These are phyloP conservation scores for Amylocystis lapponica DNA, from an alignment of 768 basidiomycete genomes.

Conservation along the genomic window DNA sequence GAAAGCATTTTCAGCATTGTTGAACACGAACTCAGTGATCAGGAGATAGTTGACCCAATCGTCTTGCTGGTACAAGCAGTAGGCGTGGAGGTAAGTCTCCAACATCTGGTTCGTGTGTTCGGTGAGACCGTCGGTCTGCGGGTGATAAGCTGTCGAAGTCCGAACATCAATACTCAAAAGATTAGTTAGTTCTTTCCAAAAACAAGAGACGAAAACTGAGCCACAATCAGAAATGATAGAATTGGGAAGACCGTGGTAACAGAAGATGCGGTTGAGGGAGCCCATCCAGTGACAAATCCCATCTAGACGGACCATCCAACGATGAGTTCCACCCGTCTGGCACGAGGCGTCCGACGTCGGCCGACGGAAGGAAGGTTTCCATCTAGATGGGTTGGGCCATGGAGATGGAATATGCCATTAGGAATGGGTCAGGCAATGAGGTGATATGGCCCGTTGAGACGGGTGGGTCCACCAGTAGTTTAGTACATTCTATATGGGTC, in stretches of 20 bases:
- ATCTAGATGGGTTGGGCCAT: no score
- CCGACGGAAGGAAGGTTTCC: no score
- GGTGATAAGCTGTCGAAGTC: constrained; percentile 36
- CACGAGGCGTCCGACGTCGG: no score
- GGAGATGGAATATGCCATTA: no score
- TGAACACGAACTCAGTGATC: constrained; percentile 35
- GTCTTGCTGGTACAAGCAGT: constrained; percentile 33
- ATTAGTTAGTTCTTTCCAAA: constrained; percentile 4
- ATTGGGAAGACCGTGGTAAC: constrained; percentile 13
- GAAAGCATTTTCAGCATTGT: constrained; percentile 28
- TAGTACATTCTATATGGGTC: no score
- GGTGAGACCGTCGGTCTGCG: constrained; percentile 34
- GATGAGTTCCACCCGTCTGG: no score
- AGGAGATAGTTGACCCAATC: constrained; percentile 35
- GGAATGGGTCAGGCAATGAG: no score
- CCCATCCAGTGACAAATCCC: no score
- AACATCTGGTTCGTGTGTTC: constrained; percentile 35
- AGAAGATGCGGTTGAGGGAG: constrained; percentile 8
- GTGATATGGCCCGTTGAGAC: no score
- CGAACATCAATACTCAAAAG: constrained; percentile 3
- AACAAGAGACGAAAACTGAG: constrained; percentile 3
- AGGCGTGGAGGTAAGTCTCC: constrained; percentile 32
- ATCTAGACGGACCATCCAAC: no score
- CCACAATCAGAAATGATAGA: constrained; percentile 16
- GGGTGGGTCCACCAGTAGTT: no score